Base-by-base conservation (phyloP, 257 asterid genomes). In the Solanum paucissectum region DNA sequence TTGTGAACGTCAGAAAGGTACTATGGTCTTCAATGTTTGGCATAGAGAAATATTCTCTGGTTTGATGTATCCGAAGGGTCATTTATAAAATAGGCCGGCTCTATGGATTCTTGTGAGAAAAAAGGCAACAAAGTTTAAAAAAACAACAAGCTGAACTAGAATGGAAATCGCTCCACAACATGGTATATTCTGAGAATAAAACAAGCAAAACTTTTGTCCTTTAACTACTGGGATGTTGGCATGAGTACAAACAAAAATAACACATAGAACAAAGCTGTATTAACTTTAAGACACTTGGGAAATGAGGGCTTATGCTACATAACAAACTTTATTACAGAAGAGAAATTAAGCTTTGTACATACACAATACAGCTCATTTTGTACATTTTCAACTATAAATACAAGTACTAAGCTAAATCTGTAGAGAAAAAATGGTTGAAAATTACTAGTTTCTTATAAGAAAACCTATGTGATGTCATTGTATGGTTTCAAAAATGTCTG, bases 11-110 rank as follows among this genome's bases (percentile, higher is more conserved):
- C 85, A 88, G 84, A 90, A 25, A 85, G 62, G 82, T 37, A 64
- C 44, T 82, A 29, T 46, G 85, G 32, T 18, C 27, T 82, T 82
- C 69, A 49, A 29, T 49, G 9, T 5, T 9, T 20, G 18, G 7
- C 11, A 49, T 29, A 49, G 69, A 29, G 85, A 46, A 49, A 82
- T 82, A 82, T 82, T 64, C 91, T 77, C 44, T 82, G 21, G 55
- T 90, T 89, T 86, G 93, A 87, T 87, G 83, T 49, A 85, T 87
- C 25, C 91, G 32, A 90, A 86, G 92, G 85, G n/a, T 20, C 88
- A 69, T 81, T 76, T 76, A 81, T 44, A 72, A 18, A 37, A 52
- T 44, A 25, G 84, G 87, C 83, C 44, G 64, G 86, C 87, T 75
- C 27, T 86, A 14, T 23, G 40, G 36, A 62, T 89, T 86, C 36